Percentiles rank a stretch among this genome's conserved stretches.
These are phyloP conservation scores for Boletus rubroflammeus DNA, from an alignment of 768 basidiomycete species.

Conservation along the genomic window DNA sequence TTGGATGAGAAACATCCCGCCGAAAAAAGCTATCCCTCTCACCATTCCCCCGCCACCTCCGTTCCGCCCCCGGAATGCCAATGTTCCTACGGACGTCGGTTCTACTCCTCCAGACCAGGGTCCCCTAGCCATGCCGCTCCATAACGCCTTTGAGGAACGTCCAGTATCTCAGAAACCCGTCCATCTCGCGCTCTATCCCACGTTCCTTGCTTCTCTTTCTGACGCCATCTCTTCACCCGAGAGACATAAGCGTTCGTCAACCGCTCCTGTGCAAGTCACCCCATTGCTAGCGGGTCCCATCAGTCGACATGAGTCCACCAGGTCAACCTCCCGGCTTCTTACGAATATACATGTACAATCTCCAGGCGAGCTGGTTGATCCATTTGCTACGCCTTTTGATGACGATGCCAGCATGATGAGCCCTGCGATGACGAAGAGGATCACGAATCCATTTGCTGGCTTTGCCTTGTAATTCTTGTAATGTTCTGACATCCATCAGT, in stretches of 20 bases:
- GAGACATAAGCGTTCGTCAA: conserved; percentile 22
- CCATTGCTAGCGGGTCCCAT: conserved; percentile 14
- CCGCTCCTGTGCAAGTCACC: conserved; percentile 14
- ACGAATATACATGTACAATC: conserved; percentile 42
- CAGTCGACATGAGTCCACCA: conserved; percentile 17
- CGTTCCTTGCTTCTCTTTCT: conserved; percentile 7
- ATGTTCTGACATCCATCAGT: not conserved
- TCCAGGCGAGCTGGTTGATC: conserved; percentile 37
- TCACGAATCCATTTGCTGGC: conserved; percentile 51
- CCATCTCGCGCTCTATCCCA: conserved; percentile 17
- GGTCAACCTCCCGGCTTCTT: conserved; percentile 43
- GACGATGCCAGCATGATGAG: conserved; percentile 49
- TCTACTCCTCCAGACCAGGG: conserved; percentile 21
- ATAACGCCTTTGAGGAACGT: conserved; percentile 37
- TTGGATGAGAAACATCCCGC: conserved; percentile 23
- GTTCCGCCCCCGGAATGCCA: conserved; percentile 29
- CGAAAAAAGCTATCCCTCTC: conserved; percentile 34
- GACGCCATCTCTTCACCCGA: conserved; percentile 8
- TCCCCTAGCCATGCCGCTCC: conserved; percentile 39
- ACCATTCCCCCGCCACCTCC: conserved; percentile 32
- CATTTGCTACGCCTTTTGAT: conserved; percentile 79
- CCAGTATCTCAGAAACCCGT: conserved; percentile 15
- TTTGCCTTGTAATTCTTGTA: conserved; percentile 29
- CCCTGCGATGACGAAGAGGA: conserved; percentile 39
- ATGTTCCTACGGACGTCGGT: conserved; percentile 37